phyloP scores from a whole-genome alignment of 2,329 filamentous ascomycete species.

The Bipolaris cookei region DNA sequence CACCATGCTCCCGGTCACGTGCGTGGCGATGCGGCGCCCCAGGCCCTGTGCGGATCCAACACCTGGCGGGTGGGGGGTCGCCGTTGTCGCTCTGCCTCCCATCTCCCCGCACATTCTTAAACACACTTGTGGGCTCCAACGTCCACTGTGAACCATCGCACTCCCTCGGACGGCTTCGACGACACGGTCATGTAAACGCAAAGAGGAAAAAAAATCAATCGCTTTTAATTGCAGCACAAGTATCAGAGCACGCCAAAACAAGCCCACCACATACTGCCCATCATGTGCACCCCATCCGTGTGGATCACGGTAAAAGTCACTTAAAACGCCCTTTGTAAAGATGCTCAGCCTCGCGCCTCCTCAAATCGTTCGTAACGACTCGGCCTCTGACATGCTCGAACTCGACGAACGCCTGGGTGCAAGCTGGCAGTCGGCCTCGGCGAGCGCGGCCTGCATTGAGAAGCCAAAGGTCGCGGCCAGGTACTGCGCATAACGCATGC shows the following conservation, averaged over 20 bases:
- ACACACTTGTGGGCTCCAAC: neutral
- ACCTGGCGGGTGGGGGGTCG: constrained; percentile 14
- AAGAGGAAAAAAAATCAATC: constrained; percentile 7
- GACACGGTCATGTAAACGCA: neutral
- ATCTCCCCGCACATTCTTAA: constrained; percentile 20
- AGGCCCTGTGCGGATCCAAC: constrained; percentile 5
- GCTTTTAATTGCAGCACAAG: constrained; percentile 29
- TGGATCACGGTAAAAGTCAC: constrained; percentile 36
- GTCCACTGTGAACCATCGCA: neutral
- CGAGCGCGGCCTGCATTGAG: constrained; percentile 47
- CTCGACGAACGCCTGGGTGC: constrained; percentile 44
- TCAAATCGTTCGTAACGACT: constrained; percentile 42
- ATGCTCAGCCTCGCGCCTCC: constrained; percentile 5
- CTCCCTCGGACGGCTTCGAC: neutral
- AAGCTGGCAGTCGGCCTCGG: constrained; percentile 47
- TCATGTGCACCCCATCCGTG: constrained; percentile 23
- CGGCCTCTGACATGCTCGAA: constrained; percentile 46
- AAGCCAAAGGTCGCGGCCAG: constrained; percentile 51
- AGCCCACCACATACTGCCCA: constrained; percentile 32
- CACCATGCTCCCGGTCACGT: constrained; percentile 13
- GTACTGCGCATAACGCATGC: constrained; percentile 49
- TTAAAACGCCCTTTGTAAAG: constrained; percentile 9
- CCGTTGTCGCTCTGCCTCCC: constrained; percentile 1
- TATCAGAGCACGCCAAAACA: constrained; percentile 26
- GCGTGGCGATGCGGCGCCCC: constrained; percentile 16